A percentile compares a stretch with the other conserved stretches of the same genome.
These are phyloP conservation scores for Trapa bicornis DNA, from an alignment of 345 rosid species.

Conservation along the genomic window DNA sequence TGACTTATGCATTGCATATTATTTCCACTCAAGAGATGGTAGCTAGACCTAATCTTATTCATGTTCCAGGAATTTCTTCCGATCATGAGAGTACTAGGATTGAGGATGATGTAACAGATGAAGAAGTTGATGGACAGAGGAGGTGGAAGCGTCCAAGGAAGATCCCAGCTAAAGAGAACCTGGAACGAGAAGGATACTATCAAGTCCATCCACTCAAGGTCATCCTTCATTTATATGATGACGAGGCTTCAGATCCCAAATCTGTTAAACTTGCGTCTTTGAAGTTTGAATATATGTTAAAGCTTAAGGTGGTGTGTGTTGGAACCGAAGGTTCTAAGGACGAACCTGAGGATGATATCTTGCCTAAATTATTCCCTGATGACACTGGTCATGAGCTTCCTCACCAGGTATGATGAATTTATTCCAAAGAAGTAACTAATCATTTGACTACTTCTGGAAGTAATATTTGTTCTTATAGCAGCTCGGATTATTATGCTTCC, in stretches of 20 bases:
- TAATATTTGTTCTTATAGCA: not conserved
- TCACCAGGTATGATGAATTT: constrained; percentile 41
- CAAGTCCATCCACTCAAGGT: constrained; percentile 65
- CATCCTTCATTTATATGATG: constrained; percentile 48
- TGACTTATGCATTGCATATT: not conserved
- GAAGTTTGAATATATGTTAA: constrained; percentile 65
- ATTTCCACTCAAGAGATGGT: not conserved
- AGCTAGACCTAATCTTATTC: constrained; percentile 5
- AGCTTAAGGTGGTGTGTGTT: constrained; percentile 75
- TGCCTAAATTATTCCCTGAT: constrained; percentile 69
- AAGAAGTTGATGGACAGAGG: constrained; percentile 76
- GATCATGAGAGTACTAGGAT: constrained; percentile 42
- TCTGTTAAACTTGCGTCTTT: constrained; percentile 41
- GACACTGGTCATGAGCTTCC: constrained; percentile 85
- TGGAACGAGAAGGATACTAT: constrained; percentile 49
- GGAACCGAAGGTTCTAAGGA: constrained; percentile 51
- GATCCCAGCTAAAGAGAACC: constrained; percentile 42
- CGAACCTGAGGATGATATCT: constrained; percentile 37
- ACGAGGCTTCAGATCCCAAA: constrained; percentile 52
- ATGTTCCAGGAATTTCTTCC: constrained; percentile 35
- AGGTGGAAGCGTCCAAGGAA: constrained; percentile 65
- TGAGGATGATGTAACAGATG: constrained; percentile 68
- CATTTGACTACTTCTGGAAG: constrained; percentile 2
- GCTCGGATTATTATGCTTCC: not conserved
- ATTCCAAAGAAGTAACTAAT: not conserved